phyloP scores from a whole-genome alignment of 805 yeast species.

The Saturnispora sanitii region DNA sequence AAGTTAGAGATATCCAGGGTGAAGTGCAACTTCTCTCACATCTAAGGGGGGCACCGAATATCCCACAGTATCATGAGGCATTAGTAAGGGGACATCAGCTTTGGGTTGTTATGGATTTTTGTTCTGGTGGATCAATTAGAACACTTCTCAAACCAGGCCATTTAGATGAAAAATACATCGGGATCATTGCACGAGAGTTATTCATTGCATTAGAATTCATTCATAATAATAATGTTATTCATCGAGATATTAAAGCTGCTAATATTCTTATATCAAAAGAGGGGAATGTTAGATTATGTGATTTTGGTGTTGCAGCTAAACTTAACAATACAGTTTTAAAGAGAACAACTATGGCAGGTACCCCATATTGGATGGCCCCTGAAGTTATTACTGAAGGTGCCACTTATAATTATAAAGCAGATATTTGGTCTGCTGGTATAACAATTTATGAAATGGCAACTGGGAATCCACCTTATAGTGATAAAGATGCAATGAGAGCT shows the following conservation, averaged over 20 bases:
- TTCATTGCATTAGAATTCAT: constrained; percentile 69
- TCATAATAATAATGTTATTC: constrained; percentile 86
- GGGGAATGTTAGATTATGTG: constrained; percentile 87
- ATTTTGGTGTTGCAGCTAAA: constrained; percentile 97
- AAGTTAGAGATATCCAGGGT: constrained; percentile 86
- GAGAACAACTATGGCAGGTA: constrained; percentile 91
- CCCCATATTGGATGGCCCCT: constrained; percentile 99
- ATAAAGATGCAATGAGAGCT: constrained; percentile 88
- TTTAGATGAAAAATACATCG: constrained; percentile 74
- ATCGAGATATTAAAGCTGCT: constrained; percentile 94
- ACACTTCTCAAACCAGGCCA: constrained; percentile 80
- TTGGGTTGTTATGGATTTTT: constrained; percentile 96
- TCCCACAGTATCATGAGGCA: constrained; percentile 87
- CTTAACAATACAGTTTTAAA: constrained; percentile 63
- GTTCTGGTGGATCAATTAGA: constrained; percentile 93
- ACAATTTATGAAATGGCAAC: constrained; percentile 92
- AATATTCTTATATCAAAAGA: constrained; percentile 76
- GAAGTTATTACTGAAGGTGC: constrained; percentile 92
- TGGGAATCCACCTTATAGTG: constrained; percentile 96
- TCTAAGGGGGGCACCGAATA: constrained; percentile 77
- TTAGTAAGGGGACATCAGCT: constrained; percentile 79
- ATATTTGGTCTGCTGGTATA: constrained; percentile 95
- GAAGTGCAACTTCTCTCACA: constrained; percentile 83
- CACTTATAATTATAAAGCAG: constrained; percentile 82
- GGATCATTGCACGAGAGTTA: constrained; percentile 78